These are phyloP conservation scores for Cryptosporidium canis DNA, from an alignment of 169 alveolate genomes.

Conservation along the genomic window DNA sequence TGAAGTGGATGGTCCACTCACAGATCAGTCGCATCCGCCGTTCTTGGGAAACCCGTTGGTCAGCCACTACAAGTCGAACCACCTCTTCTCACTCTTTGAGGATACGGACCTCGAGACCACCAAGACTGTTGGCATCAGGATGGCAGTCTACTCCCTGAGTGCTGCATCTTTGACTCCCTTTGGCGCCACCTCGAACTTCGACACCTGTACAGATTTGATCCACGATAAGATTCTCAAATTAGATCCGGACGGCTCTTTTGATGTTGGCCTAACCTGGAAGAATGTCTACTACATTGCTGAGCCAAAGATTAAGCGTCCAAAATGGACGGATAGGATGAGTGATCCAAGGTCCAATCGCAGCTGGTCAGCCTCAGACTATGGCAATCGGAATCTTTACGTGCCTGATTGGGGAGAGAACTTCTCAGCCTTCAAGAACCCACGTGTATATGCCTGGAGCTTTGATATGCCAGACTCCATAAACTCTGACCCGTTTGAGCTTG, in stretches of 20 bases:
- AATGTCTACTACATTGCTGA: constrained; percentile 42
- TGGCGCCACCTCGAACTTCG: constrained; percentile 17
- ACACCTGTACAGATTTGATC: background rate
- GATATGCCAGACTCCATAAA: background rate
- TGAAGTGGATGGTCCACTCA: background rate
- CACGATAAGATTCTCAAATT: constrained; percentile 11
- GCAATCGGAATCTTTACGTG: background rate
- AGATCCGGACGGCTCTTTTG: constrained; percentile 13
- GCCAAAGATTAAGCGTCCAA: constrained; percentile 12
- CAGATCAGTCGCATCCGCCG: background rate
- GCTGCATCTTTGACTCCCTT: constrained; percentile 18
- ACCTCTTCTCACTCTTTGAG: constrained; percentile 29
- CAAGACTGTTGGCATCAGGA: background rate
- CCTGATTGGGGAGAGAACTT: constrained; percentile 49
- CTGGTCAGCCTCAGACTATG: constrained; percentile 4
- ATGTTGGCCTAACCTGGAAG: constrained; percentile 17
- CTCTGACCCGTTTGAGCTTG: constrained; percentile 39
- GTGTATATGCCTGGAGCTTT: constrained; percentile 53
- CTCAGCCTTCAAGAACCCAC: constrained; percentile 2
- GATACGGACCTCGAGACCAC: background rate
- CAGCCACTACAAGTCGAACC: constrained; percentile 11
- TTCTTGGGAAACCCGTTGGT: background rate
- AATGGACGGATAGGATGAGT: constrained; percentile 32
- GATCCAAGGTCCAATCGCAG: background rate
- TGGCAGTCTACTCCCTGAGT: constrained; percentile 10